Evolutionary conservation across 257 asterid species (phyloP).

Genomic region (Sherardia arvensis): DNA sequence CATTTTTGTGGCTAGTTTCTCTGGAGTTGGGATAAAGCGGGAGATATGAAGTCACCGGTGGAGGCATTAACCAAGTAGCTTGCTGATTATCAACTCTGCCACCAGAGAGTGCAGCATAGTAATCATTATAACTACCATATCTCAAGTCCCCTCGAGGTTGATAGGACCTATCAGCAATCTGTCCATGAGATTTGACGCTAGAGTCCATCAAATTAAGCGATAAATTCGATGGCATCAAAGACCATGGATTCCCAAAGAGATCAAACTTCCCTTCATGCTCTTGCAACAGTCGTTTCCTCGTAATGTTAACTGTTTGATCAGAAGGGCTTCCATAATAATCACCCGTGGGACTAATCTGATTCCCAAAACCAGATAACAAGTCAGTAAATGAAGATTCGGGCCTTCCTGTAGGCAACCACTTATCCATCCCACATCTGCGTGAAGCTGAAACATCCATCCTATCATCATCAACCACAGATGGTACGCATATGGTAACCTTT

Average conservation of each 20-base stretch:
- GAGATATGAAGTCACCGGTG: conserved; percentile 50
- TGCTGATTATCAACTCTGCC: conserved; percentile 44
- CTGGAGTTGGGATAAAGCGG: conserved; percentile 49
- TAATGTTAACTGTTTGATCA: conserved; percentile 28
- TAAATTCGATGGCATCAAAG: conserved; percentile 42
- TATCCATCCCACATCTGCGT: conserved; percentile 42
- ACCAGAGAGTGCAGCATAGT: conserved; percentile 39
- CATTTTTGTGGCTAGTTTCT: conserved; percentile 40
- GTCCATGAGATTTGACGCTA: conserved; percentile 32
- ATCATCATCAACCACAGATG: conserved; percentile 50
- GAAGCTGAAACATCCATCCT: conserved; percentile 42
- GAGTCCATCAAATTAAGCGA: conserved; percentile 71
- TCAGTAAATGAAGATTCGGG: conserved; percentile 64
- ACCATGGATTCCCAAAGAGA: conserved; percentile 47
- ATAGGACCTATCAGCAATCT: conserved; percentile 29
- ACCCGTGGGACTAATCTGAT: conserved; percentile 35
- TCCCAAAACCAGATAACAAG: conserved; percentile 75
- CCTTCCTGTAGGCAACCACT: conserved; percentile 60
- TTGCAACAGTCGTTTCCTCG: conserved; percentile 33
- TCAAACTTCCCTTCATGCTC: conserved; percentile 51
- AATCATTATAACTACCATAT: conserved; percentile 40
- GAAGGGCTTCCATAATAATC: conserved; percentile 36
- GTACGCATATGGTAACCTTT: conserved; percentile 45
- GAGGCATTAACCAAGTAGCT: conserved; percentile 70
- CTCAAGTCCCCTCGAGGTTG: conserved; percentile 44